A percentile compares a stretch with the other conserved stretches of the same genome.
phyloP scores from a whole-genome alignment of 352 stramenopile species.

The Globisporangium heterothallicum region DNA sequence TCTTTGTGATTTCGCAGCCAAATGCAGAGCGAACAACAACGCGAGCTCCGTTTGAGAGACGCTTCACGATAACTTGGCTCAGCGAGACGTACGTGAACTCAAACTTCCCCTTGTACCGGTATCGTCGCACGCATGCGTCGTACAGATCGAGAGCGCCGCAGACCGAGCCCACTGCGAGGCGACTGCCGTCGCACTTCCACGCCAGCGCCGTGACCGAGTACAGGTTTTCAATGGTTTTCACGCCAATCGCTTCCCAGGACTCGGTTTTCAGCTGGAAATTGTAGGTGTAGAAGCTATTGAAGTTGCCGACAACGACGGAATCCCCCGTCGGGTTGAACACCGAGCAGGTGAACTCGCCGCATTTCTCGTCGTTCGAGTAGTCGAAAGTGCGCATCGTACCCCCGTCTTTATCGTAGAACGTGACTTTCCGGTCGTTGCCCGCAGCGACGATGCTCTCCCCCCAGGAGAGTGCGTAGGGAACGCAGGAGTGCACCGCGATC shows the following conservation, averaged over 20 bases:
- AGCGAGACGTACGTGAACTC: conserved; percentile 94
- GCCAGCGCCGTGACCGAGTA: conserved; percentile 90
- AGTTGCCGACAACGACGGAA: conserved; percentile 91
- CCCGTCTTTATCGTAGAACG: conserved; percentile 91
- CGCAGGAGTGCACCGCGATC: conserved; percentile 83
- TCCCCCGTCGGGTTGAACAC: conserved; percentile 90
- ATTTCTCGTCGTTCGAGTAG: conserved; percentile 81
- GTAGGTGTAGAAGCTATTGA: conserved; percentile 91
- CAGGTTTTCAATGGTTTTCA: conserved; percentile 90
- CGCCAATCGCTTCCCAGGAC: conserved; percentile 71
- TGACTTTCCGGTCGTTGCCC: conserved; percentile 87
- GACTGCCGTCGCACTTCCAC: conserved; percentile 90
- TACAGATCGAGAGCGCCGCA: conserved; percentile 91
- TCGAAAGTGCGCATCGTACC: conserved; percentile 85
- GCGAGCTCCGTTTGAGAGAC: conserved; percentile 72
- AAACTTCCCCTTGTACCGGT: conserved; percentile 92
- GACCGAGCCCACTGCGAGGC: conserved; percentile 86
- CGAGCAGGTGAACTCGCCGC: conserved; percentile 73
- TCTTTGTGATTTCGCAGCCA: conserved; percentile 90
- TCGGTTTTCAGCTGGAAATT: conserved; percentile 80
- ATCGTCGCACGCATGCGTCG: conserved; percentile 89
- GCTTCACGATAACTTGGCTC: conserved; percentile 93
- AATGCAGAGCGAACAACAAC: conserved; percentile 89
- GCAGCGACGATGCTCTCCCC: conserved; percentile 87
- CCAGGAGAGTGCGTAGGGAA: conserved; percentile 90